Evolutionary conservation across 2,329 filamentous ascomycete species (phyloP), one percentile per base, ranked within the genome.

Genomic region (Calonectria naviculata): DNA sequence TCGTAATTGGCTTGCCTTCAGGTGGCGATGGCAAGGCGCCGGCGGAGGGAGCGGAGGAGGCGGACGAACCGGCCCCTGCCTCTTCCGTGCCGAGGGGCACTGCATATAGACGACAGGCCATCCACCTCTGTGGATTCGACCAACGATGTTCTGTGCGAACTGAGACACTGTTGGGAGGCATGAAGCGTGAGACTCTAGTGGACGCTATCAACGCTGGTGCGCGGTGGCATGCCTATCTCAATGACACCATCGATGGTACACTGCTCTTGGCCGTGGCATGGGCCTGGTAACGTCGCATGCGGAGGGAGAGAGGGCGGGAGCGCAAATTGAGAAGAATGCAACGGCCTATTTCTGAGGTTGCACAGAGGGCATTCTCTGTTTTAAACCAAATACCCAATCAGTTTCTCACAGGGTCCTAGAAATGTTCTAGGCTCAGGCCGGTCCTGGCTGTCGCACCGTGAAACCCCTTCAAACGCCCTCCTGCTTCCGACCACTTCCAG

Each of bases 141-240:
- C 52, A 38, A 38, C 5, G n/a, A 36, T n/a, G 38, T 58, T 19
- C 52, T 58, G 52, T 24, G 21, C 52, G 34, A 58, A 58, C 52
- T 58, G 52, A 58, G 52, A 58, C 52, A 58, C 13, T 26, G 52
- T 24, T 58, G 52, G 31, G n/a, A 58, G 52, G 52, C 34, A 58
- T 36, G 52, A 58, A 36, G 52, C 31, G 31, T 58, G 52, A 58
- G 52, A 58, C 52, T 49, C 31, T 58, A 24, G 34, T n/a, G 31
- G 52, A 28, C 52, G 52, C 52, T 58, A 58, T 58, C 21, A 58
- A 58, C 52, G 52, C 21, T 58, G 52, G 52, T 58, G 52, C 52
- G 52, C 52, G 52, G 31, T 58, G 52, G 52, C 34, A 58, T 58
- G 52, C 34, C 34, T 21, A 58, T 58, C 31, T 58, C 52, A 58